A percentile compares a stretch with the other conserved stretches of the same genome.
These are phyloP conservation scores for Fusarium sp. DNA, from an alignment of 2,329 filamentous ascomycete species.

Conservation along the genomic window DNA sequence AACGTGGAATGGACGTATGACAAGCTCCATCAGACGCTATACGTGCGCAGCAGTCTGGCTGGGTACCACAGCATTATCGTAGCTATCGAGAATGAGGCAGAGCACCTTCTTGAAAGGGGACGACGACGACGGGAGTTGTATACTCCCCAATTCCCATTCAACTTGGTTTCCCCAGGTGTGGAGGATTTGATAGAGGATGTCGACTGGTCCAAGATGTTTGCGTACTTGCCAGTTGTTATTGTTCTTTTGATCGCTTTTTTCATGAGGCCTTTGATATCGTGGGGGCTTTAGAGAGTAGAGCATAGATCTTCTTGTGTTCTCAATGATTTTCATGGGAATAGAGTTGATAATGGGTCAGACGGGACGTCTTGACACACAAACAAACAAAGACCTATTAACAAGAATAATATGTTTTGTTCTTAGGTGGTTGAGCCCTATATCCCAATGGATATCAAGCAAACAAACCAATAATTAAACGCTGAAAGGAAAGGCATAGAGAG, in stretches of 20 bases:
- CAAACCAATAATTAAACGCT: not conserved
- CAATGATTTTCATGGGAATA: not conserved
- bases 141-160: conserved; percentile 20
- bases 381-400: not conserved
- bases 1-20: conserved; percentile 47
- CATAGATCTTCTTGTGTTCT: not conserved
- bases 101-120: conserved; percentile 35
- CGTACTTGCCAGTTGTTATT: not conserved
- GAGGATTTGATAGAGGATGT: conserved; percentile 36
- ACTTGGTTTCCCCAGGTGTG: conserved; percentile 14
- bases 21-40: conserved; percentile 43
- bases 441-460: not conserved
- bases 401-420: not conserved
- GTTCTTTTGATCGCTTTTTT: conserved; percentile 13
- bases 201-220: conserved; percentile 22
- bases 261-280: not conserved
- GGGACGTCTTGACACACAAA: not conserved
- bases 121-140: conserved; percentile 17
- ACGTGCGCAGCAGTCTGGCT: conserved; percentile 34
- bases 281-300: not conserved
- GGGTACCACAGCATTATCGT: conserved; percentile 36
- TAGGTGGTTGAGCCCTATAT: not conserved
- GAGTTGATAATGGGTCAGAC: not conserved
- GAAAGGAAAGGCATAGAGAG: too few species aligned
- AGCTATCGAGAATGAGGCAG: conserved; percentile 35